Evolutionary conservation across 106 monocot species (phyloP), one percentile per base, ranked within the genome.

Genomic region (Amphibolis antarctica): DNA sequence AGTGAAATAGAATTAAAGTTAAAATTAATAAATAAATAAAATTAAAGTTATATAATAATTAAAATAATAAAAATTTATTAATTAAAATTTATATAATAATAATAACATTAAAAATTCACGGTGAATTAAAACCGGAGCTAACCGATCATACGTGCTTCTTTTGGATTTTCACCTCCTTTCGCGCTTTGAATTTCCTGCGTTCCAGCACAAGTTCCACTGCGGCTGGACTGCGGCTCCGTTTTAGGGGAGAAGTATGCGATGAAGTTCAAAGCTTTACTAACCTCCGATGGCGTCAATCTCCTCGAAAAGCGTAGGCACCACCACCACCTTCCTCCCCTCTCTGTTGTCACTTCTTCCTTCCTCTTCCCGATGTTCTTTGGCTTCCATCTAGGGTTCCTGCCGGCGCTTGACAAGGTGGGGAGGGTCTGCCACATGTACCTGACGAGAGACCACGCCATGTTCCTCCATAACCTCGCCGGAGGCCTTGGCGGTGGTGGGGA

Each of bases 181-280:
- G n/a, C n/a, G n/a, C n/a, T n/a, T n/a, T n/a, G n/a, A n/a, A n/a
- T n/a, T n/a, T n/a, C n/a, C n/a, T n/a, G n/a, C n/a, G n/a, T n/a
- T n/a, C n/a, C n/a, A n/a, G n/a, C n/a, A n/a, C n/a, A n/a, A n/a
- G n/a, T n/a, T n/a, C n/a, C n/a, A n/a, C n/a, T n/a, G n/a, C n/a
- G n/a, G n/a, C n/a, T n/a, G n/a, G n/a, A n/a, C n/a, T n/a, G n/a
- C n/a, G n/a, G 10, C 1, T 13, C 18, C 15, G 49, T 17, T 17
- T 17, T 15, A 49, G 10, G 21, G 22, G 22, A 23, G 52, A 20
- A 53, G 53, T 31, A 53, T 60, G 60, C n/a, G n/a, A 94, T 96
- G 94, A 96, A 96, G 74, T 89, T 96, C 76, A 96, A 82, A 83
- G 94, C 94, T 15, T 77, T 82, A 64, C 74, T 96, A 71, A 96